Base-by-base conservation (phyloP, 2,329 filamentous ascomycete species). In the Karstenula rhodostoma region DNA sequence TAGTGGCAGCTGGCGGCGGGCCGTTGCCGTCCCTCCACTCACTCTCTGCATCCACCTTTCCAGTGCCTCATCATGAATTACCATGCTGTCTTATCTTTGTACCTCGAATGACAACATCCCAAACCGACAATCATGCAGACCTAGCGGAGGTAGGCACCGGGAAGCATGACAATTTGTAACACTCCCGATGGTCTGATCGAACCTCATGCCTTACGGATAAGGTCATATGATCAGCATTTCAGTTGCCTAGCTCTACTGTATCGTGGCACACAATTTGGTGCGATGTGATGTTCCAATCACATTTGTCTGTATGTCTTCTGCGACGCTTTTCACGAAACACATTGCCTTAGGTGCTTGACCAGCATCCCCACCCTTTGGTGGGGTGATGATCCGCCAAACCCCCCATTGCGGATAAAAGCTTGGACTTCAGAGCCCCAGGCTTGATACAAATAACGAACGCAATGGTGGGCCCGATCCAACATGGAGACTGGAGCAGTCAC, bases 191-290 rank as follows among this genome's bases (percentile, higher is more conserved):
- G 8, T 32, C 29, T 54, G 37, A 13, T 19, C 25, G 37, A 54
- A 32, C 23, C n/a, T 54, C 37, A 54, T 54, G 51, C 37, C 51
- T 54, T 54, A 44, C 2, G 25, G 17, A 54, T 17, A 4, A 44
- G 51, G 37, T 35, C 12, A 15, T 23, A 42, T 19, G 17, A 10
- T 23, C 51, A 27, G 15, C 25, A 32, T 27, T 15, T 25, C 10
- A 3, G 22, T 15, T 22, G 19, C 19, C 19, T 9, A 23, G 19
- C 42, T 19, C n/a, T 10, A 44, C 15, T 17, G 25, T 17, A 23
- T 37, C 51, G 25, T 15, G 44, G n/a, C 5, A 3, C 25, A 5
- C 33, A 32, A 44, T 15, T 51, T 12, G 19, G 40, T 23, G 4
- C 25, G 15, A 22, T 33, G 9, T 9, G 25, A 29, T 22, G 3